A percentile compares a stretch with the other conserved stretches of the same genome.
Evolutionary conservation across 345 rosid genomes (phyloP).

Genomic region (Rhodamnia rubescens): DNA sequence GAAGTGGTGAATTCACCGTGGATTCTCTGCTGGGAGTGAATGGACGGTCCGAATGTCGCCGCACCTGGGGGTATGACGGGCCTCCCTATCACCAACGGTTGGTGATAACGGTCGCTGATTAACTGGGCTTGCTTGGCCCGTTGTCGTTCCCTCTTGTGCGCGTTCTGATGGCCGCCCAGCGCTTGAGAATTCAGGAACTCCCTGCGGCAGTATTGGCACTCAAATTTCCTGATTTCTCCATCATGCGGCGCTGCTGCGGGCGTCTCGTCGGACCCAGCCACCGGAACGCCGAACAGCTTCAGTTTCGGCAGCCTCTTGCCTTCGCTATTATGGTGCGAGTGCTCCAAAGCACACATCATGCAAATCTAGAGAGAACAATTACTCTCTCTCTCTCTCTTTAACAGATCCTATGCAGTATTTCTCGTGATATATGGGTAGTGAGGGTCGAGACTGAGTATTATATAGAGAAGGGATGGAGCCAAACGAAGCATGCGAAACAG

Average conservation of each 20-base stretch:
- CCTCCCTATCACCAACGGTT: not conserved
- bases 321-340: not conserved
- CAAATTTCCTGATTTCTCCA: constrained; percentile 18
- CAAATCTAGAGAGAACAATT: not conserved
- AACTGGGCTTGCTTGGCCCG: constrained; percentile 13
- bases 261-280: not conserved
- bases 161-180: constrained; percentile 49
- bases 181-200: constrained; percentile 40
- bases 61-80: not conserved
- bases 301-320: not conserved
- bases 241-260: not conserved
- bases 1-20: not conserved
- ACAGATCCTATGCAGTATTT: not conserved
- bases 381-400: not conserved
- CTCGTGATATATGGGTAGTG: not conserved
- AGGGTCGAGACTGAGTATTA: not conserved
- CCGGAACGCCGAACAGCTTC: not conserved
- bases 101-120: not conserved
- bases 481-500: not conserved
- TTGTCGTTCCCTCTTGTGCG: constrained; percentile 43
- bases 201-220: constrained; percentile 32
- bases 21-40: not conserved
- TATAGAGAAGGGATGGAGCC: not conserved
- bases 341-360: not conserved
- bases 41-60: not conserved